phyloP scores from a whole-genome alignment of 257 asterid species.

The Fraxinus pennsylvanica region DNA sequence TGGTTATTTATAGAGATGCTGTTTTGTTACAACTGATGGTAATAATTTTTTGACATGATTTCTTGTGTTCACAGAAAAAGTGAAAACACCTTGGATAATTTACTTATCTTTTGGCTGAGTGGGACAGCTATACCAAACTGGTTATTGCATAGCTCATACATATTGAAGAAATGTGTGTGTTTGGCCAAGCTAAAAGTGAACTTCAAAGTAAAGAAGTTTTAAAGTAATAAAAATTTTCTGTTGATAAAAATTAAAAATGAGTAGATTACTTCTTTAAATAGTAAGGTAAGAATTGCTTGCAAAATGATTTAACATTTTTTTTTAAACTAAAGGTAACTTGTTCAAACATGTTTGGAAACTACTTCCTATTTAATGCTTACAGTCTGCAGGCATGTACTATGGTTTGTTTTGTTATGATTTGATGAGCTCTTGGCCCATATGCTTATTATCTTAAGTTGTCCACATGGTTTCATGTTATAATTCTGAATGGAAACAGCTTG shows the following conservation, averaged over 20 bases:
- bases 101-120: neutral
- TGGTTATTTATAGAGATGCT: conserved; percentile 3
- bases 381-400: neutral
- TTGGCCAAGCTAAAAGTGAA: neutral
- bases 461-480: neutral
- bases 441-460: neutral
- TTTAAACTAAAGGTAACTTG: neutral
- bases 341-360: neutral
- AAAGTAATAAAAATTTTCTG: neutral
- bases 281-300: neutral
- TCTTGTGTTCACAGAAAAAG: conserved; percentile 8
- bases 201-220: neutral
- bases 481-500: conserved; percentile 55
- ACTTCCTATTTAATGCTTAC: neutral
- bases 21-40: neutral
- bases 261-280: neutral
- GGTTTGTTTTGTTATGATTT: neutral
- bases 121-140: neutral
- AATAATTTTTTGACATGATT: conserved; percentile 5
- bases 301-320: no score
- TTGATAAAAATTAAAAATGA: neutral
- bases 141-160: neutral
- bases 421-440: neutral
- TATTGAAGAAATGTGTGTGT: neutral
- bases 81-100: conserved; percentile 1